Conservation (phyloP, 2,329 filamentous ascomycete genomes). For the Tolypocladium paradoxum region DNA sequence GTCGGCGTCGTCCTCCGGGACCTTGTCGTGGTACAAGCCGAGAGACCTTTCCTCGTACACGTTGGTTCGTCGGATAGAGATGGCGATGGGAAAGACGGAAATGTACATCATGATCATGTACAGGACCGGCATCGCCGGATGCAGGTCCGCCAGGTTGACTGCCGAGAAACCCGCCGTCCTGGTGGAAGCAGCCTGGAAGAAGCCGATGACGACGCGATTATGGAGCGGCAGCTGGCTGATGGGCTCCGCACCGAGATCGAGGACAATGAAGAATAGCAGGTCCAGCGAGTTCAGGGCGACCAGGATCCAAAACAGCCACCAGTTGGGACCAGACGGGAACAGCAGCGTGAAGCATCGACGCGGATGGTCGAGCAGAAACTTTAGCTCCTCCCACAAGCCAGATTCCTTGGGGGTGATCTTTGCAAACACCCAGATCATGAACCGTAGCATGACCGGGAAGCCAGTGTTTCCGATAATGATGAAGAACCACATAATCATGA, state of each 20-base stretch:
- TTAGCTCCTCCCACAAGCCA: conserved; percentile 77
- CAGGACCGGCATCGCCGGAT: conserved; percentile 85
- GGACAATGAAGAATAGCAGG: conserved; percentile 79
- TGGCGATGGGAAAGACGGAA: conserved; percentile 91
- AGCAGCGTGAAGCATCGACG: conserved; percentile 91
- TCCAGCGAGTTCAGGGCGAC: conserved; percentile 75
- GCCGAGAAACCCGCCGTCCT: conserved; percentile 84
- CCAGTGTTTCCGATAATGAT: conserved; percentile 94
- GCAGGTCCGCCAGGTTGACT: conserved; percentile 65
- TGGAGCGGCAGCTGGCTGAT: conserved; percentile 61
- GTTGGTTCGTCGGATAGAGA: conserved; percentile 86
- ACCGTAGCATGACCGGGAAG: conserved; percentile 87
- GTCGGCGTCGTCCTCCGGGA: conserved; percentile 36
- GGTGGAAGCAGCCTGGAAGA: conserved; percentile 85
- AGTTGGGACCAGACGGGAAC: conserved; percentile 82
- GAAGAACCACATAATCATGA: conserved; percentile 72
- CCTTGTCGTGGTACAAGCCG: conserved; percentile 52
- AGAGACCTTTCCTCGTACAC: conserved; percentile 90
- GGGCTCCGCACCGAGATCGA: conserved; percentile 67
- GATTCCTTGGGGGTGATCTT: conserved; percentile 53
- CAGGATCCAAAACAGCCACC: conserved; percentile 90
- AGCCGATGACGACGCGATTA: conserved; percentile 69
- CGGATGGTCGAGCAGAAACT: conserved; percentile 86
- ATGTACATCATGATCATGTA: conserved; percentile 99
- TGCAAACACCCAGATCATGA: conserved; percentile 78